Percentiles rank a stretch among this genome's conserved stretches.
phyloP scores from a whole-genome alignment of 2,329 filamentous ascomycete genomes.

The Ophiostoma perfectum region DNA sequence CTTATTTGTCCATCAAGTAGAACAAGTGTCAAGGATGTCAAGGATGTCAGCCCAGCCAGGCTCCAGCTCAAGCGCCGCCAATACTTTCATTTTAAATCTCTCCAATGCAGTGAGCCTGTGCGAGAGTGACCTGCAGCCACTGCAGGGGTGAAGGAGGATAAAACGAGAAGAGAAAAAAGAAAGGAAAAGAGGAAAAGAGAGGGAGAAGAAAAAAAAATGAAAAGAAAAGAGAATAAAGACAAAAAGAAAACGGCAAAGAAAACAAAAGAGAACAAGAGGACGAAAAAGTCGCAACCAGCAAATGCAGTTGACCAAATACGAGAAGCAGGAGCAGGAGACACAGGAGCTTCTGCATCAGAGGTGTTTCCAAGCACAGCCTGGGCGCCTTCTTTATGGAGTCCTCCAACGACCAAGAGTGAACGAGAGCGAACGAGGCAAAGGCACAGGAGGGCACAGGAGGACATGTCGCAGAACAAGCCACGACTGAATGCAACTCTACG shows the following conservation, averaged over 20 bases:
- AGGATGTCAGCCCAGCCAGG: neutral
- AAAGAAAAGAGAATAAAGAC: neutral
- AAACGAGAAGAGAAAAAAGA: neutral
- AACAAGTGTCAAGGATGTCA: no score
- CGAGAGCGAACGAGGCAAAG: neutral
- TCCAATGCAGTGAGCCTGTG: neutral
- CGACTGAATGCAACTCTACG: conserved; percentile 1
- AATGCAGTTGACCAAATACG: neutral
- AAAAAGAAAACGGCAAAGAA: neutral
- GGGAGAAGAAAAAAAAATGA: neutral
- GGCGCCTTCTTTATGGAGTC: neutral
- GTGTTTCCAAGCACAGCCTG: neutral
- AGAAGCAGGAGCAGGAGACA: conserved; percentile 12
- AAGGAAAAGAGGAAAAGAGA: neutral
- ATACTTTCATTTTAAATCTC: conserved; percentile 6
- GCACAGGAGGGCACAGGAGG: neutral
- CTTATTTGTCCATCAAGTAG: neutral
- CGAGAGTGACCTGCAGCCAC: neutral
- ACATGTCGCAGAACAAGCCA: conserved; percentile 9
- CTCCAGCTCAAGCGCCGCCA: conserved; percentile 5
- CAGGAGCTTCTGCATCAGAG: neutral
- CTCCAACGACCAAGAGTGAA: neutral
- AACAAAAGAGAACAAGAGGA: neutral
- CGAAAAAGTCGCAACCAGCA: neutral
- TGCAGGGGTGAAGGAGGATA: neutral